Conservation (phyloP, 345 rosid species). For the Linum usitatissimum region DNA sequence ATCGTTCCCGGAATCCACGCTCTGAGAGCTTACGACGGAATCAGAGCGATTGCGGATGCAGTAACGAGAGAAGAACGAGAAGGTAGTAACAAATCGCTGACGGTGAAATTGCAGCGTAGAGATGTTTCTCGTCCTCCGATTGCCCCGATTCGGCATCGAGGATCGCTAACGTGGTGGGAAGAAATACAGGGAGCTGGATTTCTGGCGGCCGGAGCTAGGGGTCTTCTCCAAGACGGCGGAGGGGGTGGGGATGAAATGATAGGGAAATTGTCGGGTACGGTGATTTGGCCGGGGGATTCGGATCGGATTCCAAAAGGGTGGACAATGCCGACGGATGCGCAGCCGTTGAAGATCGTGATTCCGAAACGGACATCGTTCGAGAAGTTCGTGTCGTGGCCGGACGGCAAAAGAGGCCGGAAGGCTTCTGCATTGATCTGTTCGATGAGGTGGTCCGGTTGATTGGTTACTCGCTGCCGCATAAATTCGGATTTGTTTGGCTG, state of each 20-base stretch:
- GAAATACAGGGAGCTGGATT: slow-evolving; percentile 14
- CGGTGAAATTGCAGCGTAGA: slow-evolving; percentile 8
- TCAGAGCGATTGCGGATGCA: slow-evolving; percentile 14
- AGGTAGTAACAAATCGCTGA: neutral
- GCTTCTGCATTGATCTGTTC: slow-evolving; percentile 16
- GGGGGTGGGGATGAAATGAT: neutral
- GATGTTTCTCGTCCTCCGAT: slow-evolving; percentile 1
- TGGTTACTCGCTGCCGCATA: slow-evolving; percentile 11
- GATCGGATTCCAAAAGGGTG: slow-evolving; percentile 16
- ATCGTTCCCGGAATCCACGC: slow-evolving; percentile 10
- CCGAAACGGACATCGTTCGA: slow-evolving; percentile 1
- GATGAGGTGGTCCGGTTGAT: slow-evolving; percentile 1
- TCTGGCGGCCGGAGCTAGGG: slow-evolving; percentile 19
- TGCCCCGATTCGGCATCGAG: neutral
- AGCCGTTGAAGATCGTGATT: slow-evolving; percentile 16
- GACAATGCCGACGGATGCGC: slow-evolving; percentile 3
- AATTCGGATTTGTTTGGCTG: slow-evolving; percentile 6
- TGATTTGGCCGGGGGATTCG: slow-evolving; percentile 19
- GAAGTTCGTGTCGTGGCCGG: neutral
- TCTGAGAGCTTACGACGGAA: slow-evolving; percentile 19
- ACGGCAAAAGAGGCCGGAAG: slow-evolving; percentile 7
- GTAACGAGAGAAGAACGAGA: neutral
- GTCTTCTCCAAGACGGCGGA: slow-evolving; percentile 7
- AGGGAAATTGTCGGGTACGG: slow-evolving; percentile 12
- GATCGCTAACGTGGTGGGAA: slow-evolving; percentile 18